Conservation (phyloP, 306 rosid genomes). For the Medicago arabica region DNA sequence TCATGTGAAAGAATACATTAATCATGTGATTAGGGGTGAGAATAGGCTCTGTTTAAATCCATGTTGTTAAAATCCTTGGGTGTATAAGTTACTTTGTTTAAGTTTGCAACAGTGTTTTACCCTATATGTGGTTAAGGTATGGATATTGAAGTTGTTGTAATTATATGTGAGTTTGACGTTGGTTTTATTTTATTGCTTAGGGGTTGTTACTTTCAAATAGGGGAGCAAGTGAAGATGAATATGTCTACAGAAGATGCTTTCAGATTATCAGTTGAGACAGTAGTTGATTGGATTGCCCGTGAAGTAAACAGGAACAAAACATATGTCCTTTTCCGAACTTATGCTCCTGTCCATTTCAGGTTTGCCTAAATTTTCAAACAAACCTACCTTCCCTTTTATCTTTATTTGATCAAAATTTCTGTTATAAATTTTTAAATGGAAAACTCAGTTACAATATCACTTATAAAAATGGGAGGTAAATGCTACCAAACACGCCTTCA, state of each 20-base stretch:
- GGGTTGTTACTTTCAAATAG: constrained; percentile 87
- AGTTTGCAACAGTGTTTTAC: constrained; percentile 18
- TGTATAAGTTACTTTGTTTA: not conserved
- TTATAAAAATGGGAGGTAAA: not conserved
- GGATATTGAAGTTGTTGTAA: constrained; percentile 4
- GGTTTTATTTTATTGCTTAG: constrained; percentile 51
- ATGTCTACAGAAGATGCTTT: constrained; percentile 73
- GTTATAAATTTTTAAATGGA: constrained; percentile 16
- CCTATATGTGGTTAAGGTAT: constrained; percentile 22
- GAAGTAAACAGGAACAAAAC: constrained; percentile 78
- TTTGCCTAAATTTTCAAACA: constrained; percentile 42
- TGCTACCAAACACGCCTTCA: too few relatives aligned
- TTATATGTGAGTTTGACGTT: constrained; percentile 39
- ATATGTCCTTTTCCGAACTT: constrained; percentile 78
- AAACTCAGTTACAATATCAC: not conserved
- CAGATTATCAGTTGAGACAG: constrained; percentile 69
- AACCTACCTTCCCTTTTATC: constrained; percentile 6
- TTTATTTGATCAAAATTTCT: constrained; percentile 37
- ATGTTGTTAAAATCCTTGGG: too few relatives aligned
- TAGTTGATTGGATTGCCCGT: constrained; percentile 62
- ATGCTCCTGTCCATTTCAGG: constrained; percentile 95
- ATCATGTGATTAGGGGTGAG: constrained; percentile 6
- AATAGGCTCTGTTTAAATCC: not conserved
- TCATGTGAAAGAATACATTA: constrained; percentile 19
- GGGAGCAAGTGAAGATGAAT: constrained; percentile 71